phyloP scores from a whole-genome alignment of 176 grass and related monocot genomes.

The Urochloa ruziziensis region DNA sequence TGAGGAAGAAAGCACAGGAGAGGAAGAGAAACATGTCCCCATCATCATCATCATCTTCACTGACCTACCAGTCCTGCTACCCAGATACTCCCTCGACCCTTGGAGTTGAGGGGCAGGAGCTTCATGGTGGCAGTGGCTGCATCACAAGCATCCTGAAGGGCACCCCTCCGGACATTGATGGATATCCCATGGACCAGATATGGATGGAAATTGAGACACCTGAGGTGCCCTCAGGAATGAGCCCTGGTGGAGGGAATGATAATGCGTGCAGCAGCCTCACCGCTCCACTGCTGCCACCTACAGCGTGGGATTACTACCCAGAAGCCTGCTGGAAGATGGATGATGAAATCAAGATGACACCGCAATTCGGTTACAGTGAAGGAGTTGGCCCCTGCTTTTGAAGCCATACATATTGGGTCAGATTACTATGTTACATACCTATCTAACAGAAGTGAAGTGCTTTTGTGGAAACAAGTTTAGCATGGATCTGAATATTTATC shows the following conservation, averaged over 20 bases:
- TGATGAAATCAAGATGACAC: conserved; percentile 54
- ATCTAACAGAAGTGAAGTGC: conserved; percentile 55
- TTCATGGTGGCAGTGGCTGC: conserved; percentile 40
- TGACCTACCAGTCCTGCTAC: conserved; percentile 60
- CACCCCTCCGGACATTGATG: conserved; percentile 44
- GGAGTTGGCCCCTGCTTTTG: conserved; percentile 42
- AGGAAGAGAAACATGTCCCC: conserved; percentile 64
- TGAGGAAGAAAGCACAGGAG: conserved; percentile 96
- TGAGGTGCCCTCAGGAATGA: conserved; percentile 1
- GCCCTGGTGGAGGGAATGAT: conserved; percentile 31
- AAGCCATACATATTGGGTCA: conserved; percentile 34
- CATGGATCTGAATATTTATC: conserved; percentile 37
- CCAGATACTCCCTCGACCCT: conserved; percentile 30
- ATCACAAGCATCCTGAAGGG: conserved; percentile 58
- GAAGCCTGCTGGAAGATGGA: conserved; percentile 61
- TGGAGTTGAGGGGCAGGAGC: conserved; percentile 27
- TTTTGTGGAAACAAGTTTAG: conserved; percentile 40
- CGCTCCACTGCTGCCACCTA: conserved; percentile 15
- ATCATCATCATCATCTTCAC: conserved; percentile 69
- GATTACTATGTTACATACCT: conserved; percentile 26
- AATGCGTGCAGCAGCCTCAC: conserved; percentile 23
- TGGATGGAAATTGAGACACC: conserved; percentile 81
- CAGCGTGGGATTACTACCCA: conserved; percentile 46
- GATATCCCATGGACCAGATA: conserved; percentile 85
- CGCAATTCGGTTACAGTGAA: conserved; percentile 37